Evolutionary conservation across 148 eudicot genomes (phyloP), one percentile per base, ranked within the genome.

Genomic region (Rhododendron ovatum): DNA sequence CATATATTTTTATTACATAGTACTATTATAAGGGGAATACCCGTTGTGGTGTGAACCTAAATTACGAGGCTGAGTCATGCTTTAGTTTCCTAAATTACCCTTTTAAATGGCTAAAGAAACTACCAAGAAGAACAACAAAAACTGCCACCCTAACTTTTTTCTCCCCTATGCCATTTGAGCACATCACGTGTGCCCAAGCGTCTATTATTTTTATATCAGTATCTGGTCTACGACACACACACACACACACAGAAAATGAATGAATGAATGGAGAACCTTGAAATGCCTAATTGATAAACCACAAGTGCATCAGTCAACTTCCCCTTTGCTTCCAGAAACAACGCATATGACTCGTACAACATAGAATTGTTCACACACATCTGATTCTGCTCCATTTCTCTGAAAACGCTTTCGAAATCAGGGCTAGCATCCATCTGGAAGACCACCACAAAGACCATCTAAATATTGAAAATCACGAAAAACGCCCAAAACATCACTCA

Each of bases 291-390:
- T 53, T 90, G 88, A 91, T 95, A 97, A 87, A 93, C 83, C 82
- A 51, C 69, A 89, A 85, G 85, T 76, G 99, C 96, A 85, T 94
- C 98, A 73, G 84, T 77, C 41, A 94, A 85, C 90, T 82, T 89
- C 85, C 96, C 96, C 74, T 90, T 95, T n/a, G 87, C 90, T 91
- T 94, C 98, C 87, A 97, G 85, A 89, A 93, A 87, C 87, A 90
- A 65, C 2, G 99, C 96, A 74, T 89, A 92, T 11, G 88, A 85
- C 78, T 94, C 92, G 67, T 97, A 97, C 26, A 93, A 89, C 90
- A 86, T 14, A 3, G 96, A 90, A 84, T 88, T 90, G 28, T 30
- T 24, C 11, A 15, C 22, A 28, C 80, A 86, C 33, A 86, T 67
- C 87, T 69, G 81, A n/a, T 80, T 65, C 84, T 80, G 65, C 80